Percentiles rank a stretch among this genome's conserved stretches.
Evolutionary conservation across 2,329 filamentous ascomycete genomes (phyloP).

Genomic region (Magnaporthiopsis rhizophila): DNA sequence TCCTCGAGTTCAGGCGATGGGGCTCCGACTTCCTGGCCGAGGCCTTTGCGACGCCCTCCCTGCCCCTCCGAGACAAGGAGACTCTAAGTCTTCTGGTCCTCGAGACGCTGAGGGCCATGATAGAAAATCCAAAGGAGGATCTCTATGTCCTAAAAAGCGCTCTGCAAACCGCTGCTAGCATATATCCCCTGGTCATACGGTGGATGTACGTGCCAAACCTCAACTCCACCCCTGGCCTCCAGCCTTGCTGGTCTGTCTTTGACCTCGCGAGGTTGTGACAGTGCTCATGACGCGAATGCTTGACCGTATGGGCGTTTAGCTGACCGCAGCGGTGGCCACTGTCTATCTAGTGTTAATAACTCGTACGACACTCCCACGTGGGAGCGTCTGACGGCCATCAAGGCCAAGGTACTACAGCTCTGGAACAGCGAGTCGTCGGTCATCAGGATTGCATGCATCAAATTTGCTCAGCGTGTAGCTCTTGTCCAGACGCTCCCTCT

Average conservation of each 20-base stretch:
- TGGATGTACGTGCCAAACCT: slow-evolving; percentile 69
- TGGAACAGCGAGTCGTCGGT: slow-evolving; percentile 76
- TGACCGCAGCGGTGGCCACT: not conserved
- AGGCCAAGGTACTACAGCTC: slow-evolving; percentile 76
- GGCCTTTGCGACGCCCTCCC: slow-evolving; percentile 85
- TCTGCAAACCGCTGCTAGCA: slow-evolving; percentile 81
- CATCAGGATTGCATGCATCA: slow-evolving; percentile 89
- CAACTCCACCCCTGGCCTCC: slow-evolving; percentile 7
- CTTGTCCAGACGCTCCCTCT: slow-evolving; percentile 83
- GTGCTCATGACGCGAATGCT: not conserved
- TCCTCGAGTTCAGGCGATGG: slow-evolving; percentile 85
- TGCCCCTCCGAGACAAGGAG: slow-evolving; percentile 72
- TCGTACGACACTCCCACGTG: slow-evolving; percentile 73
- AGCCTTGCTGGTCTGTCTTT: slow-evolving; percentile 17
- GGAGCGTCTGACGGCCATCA: slow-evolving; percentile 83
- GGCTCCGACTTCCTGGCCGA: slow-evolving; percentile 93
- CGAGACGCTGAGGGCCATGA: slow-evolving; percentile 62
- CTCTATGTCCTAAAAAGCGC: slow-evolving; percentile 73
- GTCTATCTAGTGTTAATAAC: slow-evolving; percentile 65
- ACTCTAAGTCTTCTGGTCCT: slow-evolving; percentile 69
- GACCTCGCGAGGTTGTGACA: slow-evolving; percentile 7
- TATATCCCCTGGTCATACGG: slow-evolving; percentile 86
- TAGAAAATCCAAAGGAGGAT: slow-evolving; percentile 70
- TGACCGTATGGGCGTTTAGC: not conserved
- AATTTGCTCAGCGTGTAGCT: slow-evolving; percentile 91